Percentiles rank a stretch among this genome's conserved stretches.
Evolutionary conservation across 148 eudicot genomes (phyloP).

Genomic region (Chenopodium suecicum): DNA sequence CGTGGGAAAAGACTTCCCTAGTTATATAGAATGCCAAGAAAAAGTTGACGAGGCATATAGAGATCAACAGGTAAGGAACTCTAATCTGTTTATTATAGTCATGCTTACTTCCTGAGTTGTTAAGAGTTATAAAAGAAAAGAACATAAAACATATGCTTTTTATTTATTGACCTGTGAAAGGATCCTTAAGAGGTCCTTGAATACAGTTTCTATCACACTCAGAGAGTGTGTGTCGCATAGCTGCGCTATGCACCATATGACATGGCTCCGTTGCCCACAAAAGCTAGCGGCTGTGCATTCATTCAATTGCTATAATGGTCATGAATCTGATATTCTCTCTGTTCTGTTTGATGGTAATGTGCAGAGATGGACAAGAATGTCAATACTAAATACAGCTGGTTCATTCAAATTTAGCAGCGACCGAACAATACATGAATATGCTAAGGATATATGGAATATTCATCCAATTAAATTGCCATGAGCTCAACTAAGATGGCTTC

Average conservation of each 20-base stretch:
- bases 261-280: background rate
- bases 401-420: constrained; percentile 31
- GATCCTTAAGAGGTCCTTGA: background rate
- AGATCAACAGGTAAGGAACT: constrained; percentile 61
- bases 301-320: background rate
- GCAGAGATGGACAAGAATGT: constrained; percentile 27
- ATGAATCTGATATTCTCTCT: background rate
- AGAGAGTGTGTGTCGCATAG: background rate
- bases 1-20: constrained; percentile 82
- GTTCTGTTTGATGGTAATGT: background rate
- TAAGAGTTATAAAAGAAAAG: background rate
- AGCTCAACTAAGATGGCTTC: constrained; percentile 4
- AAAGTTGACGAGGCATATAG: constrained; percentile 67
- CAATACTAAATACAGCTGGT: constrained; percentile 19
- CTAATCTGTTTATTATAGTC: background rate
- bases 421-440: constrained; percentile 36
- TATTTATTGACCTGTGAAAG: no score
- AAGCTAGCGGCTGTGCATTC: background rate
- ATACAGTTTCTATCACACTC: background rate
- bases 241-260: no score
- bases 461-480: constrained; percentile 17
- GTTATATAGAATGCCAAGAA: constrained; percentile 80
- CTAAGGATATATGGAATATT: constrained; percentile 22
- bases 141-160: background rate
- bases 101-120: background rate